phyloP scores from a whole-genome alignment of 2,329 filamentous ascomycete genomes.

The Epichloe brachyelytri region DNA sequence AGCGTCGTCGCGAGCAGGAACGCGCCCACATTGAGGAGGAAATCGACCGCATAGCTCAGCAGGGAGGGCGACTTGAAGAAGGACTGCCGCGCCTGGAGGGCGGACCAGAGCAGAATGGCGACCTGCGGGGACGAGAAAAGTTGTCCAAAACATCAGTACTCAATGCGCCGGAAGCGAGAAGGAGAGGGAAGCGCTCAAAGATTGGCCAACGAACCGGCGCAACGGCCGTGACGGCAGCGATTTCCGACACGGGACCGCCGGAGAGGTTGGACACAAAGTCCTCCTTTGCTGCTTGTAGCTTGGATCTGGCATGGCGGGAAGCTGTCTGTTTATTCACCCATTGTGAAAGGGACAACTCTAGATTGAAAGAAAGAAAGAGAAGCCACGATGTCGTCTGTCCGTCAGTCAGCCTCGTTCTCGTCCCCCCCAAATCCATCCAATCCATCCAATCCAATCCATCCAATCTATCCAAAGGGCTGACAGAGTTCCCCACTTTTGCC shows the following conservation, averaged over 20 bases:
- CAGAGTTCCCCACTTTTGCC: too few relatives aligned
- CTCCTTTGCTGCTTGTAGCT: slow-evolving; percentile 83
- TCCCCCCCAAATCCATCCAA: too few relatives aligned
- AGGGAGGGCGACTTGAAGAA: slow-evolving; percentile 69
- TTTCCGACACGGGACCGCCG: slow-evolving; percentile 71
- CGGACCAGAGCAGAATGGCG: slow-evolving; percentile 76
- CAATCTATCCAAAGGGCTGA: too few relatives aligned
- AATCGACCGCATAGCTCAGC: slow-evolving; percentile 62
- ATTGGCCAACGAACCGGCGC: slow-evolving; percentile 51
- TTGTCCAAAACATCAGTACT: background rate
- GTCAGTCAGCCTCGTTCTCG: too few relatives aligned
- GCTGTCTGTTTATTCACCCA: background rate
- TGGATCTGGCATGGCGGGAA: slow-evolving; percentile 23
- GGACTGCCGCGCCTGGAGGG: slow-evolving; percentile 67
- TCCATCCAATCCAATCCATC: too few relatives aligned
- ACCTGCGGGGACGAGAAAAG: slow-evolving; percentile 36
- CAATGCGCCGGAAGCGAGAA: background rate
- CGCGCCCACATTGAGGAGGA: slow-evolving; percentile 71
- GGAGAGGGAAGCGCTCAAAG: background rate
- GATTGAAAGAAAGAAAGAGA: too few relatives aligned
- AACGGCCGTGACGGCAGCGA: slow-evolving; percentile 74
- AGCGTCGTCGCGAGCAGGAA: slow-evolving; percentile 77
- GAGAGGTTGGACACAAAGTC: slow-evolving; percentile 87
- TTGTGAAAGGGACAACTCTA: background rate
- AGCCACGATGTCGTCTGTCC: too few relatives aligned